These are phyloP conservation scores for Stipa capillata DNA, from an alignment of 176 grass and related monocot species.

Conservation along the genomic window DNA sequence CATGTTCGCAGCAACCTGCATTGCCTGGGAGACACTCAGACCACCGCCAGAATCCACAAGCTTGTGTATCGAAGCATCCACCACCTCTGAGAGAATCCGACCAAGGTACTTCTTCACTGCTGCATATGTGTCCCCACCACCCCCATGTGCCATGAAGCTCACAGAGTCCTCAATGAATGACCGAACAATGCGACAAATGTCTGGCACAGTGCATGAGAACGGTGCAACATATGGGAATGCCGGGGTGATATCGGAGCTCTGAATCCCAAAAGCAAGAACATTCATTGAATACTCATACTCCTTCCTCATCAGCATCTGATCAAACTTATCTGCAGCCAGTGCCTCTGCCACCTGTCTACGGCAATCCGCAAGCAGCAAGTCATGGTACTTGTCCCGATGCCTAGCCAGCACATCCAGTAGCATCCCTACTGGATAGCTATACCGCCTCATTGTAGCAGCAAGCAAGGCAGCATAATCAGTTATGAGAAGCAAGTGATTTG, in stretches of 20 bases:
- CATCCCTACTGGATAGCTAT: slow-evolving; percentile 87
- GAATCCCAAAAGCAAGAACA: slow-evolving; percentile 92
- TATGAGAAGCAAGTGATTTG: slow-evolving; percentile 92
- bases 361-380: slow-evolving; percentile 89
- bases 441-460: slow-evolving; percentile 71
- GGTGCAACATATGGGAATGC: slow-evolving; percentile 93
- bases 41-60: slow-evolving; percentile 59
- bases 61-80: slow-evolving; percentile 58
- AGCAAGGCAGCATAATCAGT: slow-evolving; percentile 88
- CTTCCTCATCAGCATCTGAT: slow-evolving; percentile 99
- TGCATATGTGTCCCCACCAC: slow-evolving; percentile 71
- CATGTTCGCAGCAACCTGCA: slow-evolving; percentile 97
- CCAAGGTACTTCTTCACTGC: slow-evolving; percentile 92
- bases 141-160: slow-evolving; percentile 95
- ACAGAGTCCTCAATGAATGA: slow-evolving; percentile 97
- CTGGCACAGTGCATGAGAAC: slow-evolving; percentile 80
- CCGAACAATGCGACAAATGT: slow-evolving; percentile 89
- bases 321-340: slow-evolving; percentile 81
- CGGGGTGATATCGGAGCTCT: slow-evolving; percentile 87
- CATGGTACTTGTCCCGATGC: slow-evolving; percentile 95
- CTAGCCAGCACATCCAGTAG: slow-evolving; percentile 82
- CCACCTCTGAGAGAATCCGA: slow-evolving; percentile 68
- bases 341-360: slow-evolving; percentile 83
- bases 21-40: slow-evolving; percentile 83
- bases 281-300: slow-evolving; percentile 99